Evolutionary conservation across 1,284 basidiomycete species (phyloP).

Genomic region (Ustilago sp.): DNA sequence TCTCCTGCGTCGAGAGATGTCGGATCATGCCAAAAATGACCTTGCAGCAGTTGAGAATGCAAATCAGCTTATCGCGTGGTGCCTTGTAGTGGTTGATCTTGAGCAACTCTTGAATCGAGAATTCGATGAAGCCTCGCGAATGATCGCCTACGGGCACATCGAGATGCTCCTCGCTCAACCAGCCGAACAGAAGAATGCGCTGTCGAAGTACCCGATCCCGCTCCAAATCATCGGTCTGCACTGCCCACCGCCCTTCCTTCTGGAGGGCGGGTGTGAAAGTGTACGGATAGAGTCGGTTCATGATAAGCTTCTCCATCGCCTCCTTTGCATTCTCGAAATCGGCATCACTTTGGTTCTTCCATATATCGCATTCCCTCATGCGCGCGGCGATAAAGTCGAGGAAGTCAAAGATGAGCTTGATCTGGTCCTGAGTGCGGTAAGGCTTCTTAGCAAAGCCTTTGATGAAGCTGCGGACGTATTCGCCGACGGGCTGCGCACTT

Average conservation of each 20-base stretch:
- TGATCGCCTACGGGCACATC: constrained; percentile 73
- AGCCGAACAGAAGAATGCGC: constrained; percentile 89
- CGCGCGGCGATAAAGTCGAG: constrained; percentile 66
- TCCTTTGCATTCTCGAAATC: constrained; percentile 98
- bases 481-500: constrained; percentile 65
- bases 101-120: constrained; percentile 86
- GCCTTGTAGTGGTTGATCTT: constrained; percentile 99
- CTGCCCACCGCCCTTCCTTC: constrained; percentile 64
- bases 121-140: constrained; percentile 85
- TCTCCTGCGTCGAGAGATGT: constrained; percentile 74
- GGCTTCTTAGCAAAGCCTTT: constrained; percentile 68
- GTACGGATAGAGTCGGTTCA: constrained; percentile 87
- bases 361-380: constrained; percentile 64
- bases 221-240: constrained; percentile 90
- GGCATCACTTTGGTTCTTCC: constrained; percentile 72
- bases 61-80: constrained; percentile 96
- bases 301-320: constrained; percentile 99
- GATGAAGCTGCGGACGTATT: constrained; percentile 68
- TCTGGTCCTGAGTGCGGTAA: constrained; percentile 66
- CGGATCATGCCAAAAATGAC: constrained; percentile 97
- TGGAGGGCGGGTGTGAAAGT: constrained; percentile 67
- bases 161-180: constrained; percentile 89
- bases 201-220: constrained; percentile 89
- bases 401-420: constrained; percentile 69
- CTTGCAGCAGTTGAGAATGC: constrained; percentile 97